A percentile compares a stretch with the other conserved stretches of the same genome.
Evolutionary conservation across 2,329 filamentous ascomycete genomes (phyloP).

Genomic region (Colletotrichum limetticola): DNA sequence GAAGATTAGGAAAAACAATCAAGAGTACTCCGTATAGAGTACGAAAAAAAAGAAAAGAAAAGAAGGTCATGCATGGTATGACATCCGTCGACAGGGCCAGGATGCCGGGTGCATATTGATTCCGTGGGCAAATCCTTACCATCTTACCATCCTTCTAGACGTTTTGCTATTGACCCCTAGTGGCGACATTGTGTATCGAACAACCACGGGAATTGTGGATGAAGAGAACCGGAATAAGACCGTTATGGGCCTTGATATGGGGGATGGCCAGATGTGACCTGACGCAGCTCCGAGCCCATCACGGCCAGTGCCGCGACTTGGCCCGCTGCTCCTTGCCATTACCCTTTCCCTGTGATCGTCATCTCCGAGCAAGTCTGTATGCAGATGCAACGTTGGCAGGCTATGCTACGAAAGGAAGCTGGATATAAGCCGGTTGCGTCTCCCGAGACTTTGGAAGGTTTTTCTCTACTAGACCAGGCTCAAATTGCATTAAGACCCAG

Average conservation of each 20-base stretch:
- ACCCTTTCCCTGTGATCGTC: constrained; percentile 20
- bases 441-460: constrained; percentile 14
- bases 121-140: not conserved
- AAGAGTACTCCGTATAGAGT: not conserved
- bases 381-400: constrained; percentile 17
- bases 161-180: not conserved
- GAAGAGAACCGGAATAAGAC: constrained; percentile 13
- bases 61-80: not conserved
- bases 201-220: constrained; percentile 6
- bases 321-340: not conserved
- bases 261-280: constrained; percentile 28
- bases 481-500: constrained; percentile 11
- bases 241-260: constrained; percentile 6
- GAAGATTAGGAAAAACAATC: not conserved
- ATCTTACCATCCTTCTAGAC: not conserved
- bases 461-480: not conserved
- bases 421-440: constrained; percentile 26
- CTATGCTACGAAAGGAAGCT: not conserved
- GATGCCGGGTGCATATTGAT: constrained; percentile 6
- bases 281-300: constrained; percentile 1
- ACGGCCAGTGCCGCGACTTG: constrained; percentile 10
- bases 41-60: not conserved
- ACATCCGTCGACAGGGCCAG: not conserved
- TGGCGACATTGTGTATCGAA: constrained; percentile 8
- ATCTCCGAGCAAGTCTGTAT: constrained; percentile 17